A percentile compares a stretch with the other conserved stretches of the same genome.
Conservation (phyloP, 345 rosid species). For the Eucalyptus dawsonii region DNA sequence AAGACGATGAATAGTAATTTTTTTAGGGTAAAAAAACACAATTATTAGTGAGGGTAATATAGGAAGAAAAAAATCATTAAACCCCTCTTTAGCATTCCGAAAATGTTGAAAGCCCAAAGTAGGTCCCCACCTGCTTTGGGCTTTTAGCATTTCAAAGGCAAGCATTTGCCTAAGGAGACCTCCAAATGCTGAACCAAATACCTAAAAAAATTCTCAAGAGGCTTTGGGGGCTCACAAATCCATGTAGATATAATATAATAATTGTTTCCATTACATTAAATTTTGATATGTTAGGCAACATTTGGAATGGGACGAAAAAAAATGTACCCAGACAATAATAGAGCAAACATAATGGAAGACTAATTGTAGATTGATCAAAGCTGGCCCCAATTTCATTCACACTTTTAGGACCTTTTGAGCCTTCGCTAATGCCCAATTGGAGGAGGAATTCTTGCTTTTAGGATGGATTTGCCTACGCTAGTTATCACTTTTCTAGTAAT, state of each 20-base stretch:
- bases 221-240: too few relatives aligned
- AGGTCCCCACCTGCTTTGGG: too few relatives aligned
- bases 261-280: not conserved
- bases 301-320: not conserved
- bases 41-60: too few relatives aligned
- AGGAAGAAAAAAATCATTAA: too few relatives aligned
- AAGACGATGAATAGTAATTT: too few relatives aligned
- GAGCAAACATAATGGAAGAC: not conserved
- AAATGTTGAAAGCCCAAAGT: too few relatives aligned
- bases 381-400: not conserved
- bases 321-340: not conserved
- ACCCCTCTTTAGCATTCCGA: too few relatives aligned
- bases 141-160: too few relatives aligned
- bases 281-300: not conserved
- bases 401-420: not conserved
- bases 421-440: not conserved
- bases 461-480: not conserved
- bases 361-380: not conserved
- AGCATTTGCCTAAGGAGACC: too few relatives aligned
- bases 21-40: too few relatives aligned
- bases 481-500: not conserved
- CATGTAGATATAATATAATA: not conserved
- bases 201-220: too few relatives aligned
- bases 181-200: too few relatives aligned
- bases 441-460: not conserved